Conservation (phyloP, 768 basidiomycete genomes). For the Boletales sp. region DNA sequence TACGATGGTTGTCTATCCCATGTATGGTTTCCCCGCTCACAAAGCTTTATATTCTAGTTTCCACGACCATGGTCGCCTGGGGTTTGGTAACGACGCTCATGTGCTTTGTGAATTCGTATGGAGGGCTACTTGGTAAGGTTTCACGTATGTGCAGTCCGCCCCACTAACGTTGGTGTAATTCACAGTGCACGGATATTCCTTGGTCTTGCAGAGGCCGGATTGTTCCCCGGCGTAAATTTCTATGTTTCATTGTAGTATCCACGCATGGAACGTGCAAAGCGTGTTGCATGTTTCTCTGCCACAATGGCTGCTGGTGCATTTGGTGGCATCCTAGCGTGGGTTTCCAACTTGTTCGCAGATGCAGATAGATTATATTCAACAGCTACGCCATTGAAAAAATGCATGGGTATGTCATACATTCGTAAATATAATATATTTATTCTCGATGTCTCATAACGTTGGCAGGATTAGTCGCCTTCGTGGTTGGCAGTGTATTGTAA, state of each 20-base stretch:
- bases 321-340: constrained; percentile 47
- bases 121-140: constrained; percentile 28
- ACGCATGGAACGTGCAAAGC: constrained; percentile 48
- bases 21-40: constrained; percentile 3
- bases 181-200: constrained; percentile 39
- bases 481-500: constrained; percentile 40
- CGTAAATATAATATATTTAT: neutral
- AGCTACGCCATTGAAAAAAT: constrained; percentile 34
- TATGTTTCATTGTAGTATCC: constrained; percentile 58
- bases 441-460: neutral
- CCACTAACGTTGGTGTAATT: no score
- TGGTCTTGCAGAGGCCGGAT: constrained; percentile 45
- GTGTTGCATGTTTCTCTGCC: constrained; percentile 57
- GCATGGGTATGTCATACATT: constrained; percentile 33
- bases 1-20: constrained; percentile 6
- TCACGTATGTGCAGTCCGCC: neutral
- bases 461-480: constrained; percentile 28
- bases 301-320: constrained; percentile 51
- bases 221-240: constrained; percentile 38
- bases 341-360: neutral
- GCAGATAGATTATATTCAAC: neutral
- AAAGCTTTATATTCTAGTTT: constrained; percentile 27
- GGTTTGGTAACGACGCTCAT: constrained; percentile 35
- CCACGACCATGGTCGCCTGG: constrained; percentile 36
- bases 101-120: constrained; percentile 34